These are phyloP conservation scores for Davidsoniella neocaledoniae DNA, from an alignment of 2,329 filamentous ascomycete genomes.

Conservation along the genomic window DNA sequence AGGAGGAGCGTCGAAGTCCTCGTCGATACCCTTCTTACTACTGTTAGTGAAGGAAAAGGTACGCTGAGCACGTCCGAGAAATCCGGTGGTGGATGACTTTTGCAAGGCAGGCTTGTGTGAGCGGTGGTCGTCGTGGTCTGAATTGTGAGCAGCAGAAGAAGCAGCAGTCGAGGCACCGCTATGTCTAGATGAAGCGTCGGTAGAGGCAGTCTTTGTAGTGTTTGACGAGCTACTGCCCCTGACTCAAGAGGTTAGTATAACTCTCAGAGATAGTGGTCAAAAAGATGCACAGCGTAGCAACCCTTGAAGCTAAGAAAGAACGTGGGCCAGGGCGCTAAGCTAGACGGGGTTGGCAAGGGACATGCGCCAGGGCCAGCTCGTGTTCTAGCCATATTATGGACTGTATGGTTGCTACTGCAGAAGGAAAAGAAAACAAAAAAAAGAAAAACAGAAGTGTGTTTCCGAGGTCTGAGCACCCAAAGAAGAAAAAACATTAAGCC, in stretches of 20 bases:
- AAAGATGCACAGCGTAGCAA: not conserved
- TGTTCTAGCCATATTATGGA: slow-evolving; percentile 1
- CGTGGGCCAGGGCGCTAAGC: not conserved
- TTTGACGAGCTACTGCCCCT: slow-evolving; percentile 34
- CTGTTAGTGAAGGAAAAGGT: slow-evolving; percentile 41
- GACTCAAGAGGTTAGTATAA: slow-evolving; percentile 12
- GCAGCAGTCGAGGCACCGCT: slow-evolving; percentile 46
- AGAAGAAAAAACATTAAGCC: not conserved
- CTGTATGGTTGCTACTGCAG: not conserved
- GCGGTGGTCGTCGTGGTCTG: slow-evolving; percentile 10
- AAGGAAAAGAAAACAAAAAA: not conserved
- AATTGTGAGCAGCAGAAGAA: slow-evolving; percentile 30
- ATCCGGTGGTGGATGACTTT: slow-evolving; percentile 31
- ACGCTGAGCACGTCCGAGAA: slow-evolving; percentile 38
- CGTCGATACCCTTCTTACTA: slow-evolving; percentile 27
- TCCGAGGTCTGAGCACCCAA: no score
- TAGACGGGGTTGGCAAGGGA: slow-evolving; percentile 6
- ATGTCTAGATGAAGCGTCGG: slow-evolving; percentile 44
- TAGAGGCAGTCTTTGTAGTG: slow-evolving; percentile 41
- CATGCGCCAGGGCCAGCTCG: slow-evolving; percentile 8
- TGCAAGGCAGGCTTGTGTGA: slow-evolving; percentile 22
- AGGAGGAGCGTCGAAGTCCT: slow-evolving; percentile 17
- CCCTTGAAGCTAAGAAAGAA: slow-evolving; percentile 6
- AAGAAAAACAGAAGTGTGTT: not conserved
- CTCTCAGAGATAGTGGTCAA: not conserved